Evolutionary conservation across 2,329 filamentous ascomycete genomes (phyloP), one percentile per base, ranked within the genome.

Genomic region (Fusarium ambrosium): DNA sequence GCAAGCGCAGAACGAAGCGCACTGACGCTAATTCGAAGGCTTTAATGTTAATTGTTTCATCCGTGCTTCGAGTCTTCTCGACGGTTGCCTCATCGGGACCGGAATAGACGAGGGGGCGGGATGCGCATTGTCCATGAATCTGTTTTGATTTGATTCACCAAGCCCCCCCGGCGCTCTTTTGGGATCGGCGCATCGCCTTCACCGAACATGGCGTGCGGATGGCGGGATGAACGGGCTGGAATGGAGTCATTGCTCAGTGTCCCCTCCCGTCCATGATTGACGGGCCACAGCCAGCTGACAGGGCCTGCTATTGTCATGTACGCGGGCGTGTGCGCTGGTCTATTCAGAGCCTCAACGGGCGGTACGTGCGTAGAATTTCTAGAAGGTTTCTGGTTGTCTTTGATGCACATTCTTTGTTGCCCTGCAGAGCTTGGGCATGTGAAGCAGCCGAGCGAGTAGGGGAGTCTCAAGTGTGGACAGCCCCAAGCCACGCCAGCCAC

Each of bases 31-130:
- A 58, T 41, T 55, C 65, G 51, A 51, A 66, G 68, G 68, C 68
- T 67, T 70, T 68, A 75, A 71, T 74, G 66, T 70, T 66, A 72
- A 68, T 70, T 72, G 77, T 79, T 79, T 79, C 77, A 79, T 70
- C 71, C 45, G 63, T 76, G 75, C 71, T 69, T 68, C 64, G 63
- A 71, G 64, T 70, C 41, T 70, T 62, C 55, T 48, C 65, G 71
- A 65, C 60, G 55, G 66, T 66, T 70, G 64, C 69, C 75, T 69
- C 55, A 58, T 73, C 60, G 61, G 70, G 72, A 77, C 70, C 64
- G 70, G 67, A 70, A 75, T 55, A 72, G 65, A 66, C 59, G 64
- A 68, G 53, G 64, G 63, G 68, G 61, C 62, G 66, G 48, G 53
- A 62, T 69, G 73, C 62, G 72, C 66, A 73, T 68, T 72, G 62